Evolutionary conservation across 148 eudicot genomes (phyloP).

Genomic region (Silene conica): DNA sequence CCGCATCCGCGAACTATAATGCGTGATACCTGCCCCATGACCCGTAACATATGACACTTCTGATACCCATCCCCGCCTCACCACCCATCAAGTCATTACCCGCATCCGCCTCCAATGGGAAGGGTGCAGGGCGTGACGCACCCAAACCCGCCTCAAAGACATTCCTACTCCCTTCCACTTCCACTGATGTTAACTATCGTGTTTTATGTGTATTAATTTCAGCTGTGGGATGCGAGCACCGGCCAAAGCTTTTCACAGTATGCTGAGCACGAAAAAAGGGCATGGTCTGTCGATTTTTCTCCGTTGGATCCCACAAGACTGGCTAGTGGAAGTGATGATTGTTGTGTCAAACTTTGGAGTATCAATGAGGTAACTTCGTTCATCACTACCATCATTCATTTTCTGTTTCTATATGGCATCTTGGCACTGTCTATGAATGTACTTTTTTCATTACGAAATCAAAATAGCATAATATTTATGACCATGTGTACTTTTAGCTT

Average conservation of each 20-base stretch:
- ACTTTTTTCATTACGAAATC: too few species aligned
- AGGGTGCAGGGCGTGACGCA: too few species aligned
- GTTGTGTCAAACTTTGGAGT: slow-evolving; percentile 77
- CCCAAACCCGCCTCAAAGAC: too few species aligned
- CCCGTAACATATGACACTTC: too few species aligned
- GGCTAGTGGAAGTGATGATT: slow-evolving; percentile 92
- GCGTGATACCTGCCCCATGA: too few species aligned
- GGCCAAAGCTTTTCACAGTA: slow-evolving; percentile 58
- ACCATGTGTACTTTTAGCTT: not conserved
- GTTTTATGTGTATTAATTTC: slow-evolving; percentile 24
- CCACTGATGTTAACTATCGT: not conserved
- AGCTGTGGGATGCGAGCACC: slow-evolving; percentile 91
- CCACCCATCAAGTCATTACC: too few species aligned
- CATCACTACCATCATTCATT: not conserved
- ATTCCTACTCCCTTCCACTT: too few species aligned
- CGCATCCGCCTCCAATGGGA: too few species aligned
- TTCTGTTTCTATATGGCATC: not conserved
- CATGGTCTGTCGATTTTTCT: slow-evolving; percentile 97
- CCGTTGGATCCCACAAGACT: slow-evolving; percentile 68
- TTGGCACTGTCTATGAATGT: not conserved
- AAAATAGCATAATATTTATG: not conserved
- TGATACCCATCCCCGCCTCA: too few species aligned
- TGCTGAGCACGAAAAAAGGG: slow-evolving; percentile 66
- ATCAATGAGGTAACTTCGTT: slow-evolving; percentile 59
- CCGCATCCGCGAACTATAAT: too few species aligned